These are phyloP conservation scores for Domatiomyces globalis DNA, from an alignment of 2,329 filamentous ascomycete species.

Conservation along the genomic window DNA sequence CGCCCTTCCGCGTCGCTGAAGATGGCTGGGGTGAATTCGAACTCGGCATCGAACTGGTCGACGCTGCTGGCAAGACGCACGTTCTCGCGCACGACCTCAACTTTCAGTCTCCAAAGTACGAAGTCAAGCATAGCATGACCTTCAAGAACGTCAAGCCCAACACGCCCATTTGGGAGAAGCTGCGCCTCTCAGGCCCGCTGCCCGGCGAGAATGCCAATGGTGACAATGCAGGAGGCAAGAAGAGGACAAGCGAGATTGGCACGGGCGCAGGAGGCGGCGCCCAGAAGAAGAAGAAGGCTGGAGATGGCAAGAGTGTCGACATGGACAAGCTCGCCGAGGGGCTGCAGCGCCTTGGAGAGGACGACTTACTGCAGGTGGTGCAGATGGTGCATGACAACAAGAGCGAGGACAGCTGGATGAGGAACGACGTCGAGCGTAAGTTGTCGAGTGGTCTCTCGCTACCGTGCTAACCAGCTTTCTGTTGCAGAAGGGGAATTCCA, in stretches of 20 bases:
- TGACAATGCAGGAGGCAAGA: conserved; percentile 47
- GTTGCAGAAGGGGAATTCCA: conserved; percentile 81
- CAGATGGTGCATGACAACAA: conserved; percentile 99
- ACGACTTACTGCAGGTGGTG: conserved; percentile 85
- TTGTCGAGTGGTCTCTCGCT: conserved; percentile 16
- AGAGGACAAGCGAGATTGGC: conserved; percentile 29
- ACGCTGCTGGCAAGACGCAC: conserved; percentile 68
- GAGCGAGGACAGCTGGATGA: conserved; percentile 81
- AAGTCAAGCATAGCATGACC: conserved; percentile 61
- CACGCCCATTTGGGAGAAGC: conserved; percentile 60
- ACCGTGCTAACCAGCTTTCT: conserved; percentile 20
- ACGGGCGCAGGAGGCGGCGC: conserved; percentile 43
- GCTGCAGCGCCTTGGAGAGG: conserved; percentile 75
- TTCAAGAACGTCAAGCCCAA: conserved; percentile 75
- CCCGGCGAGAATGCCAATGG: conserved; percentile 48
- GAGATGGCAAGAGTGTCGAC: conserved; percentile 53
- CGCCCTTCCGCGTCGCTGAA: conserved; percentile 80
- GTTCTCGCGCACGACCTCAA: conserved; percentile 78
- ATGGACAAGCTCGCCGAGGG: conserved; percentile 96
- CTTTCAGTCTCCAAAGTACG: conserved; percentile 69
- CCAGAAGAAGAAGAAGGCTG: conserved; percentile 61
- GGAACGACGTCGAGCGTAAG: conserved; percentile 91
- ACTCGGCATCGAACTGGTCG: conserved; percentile 71
- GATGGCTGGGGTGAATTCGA: conserved; percentile 99
- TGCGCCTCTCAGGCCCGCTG: conserved; percentile 76